A percentile compares a stretch with the other conserved stretches of the same genome.
phyloP scores from a whole-genome alignment of 2,329 filamentous ascomycete species.

The Aotearoamyces nothofagi region DNA sequence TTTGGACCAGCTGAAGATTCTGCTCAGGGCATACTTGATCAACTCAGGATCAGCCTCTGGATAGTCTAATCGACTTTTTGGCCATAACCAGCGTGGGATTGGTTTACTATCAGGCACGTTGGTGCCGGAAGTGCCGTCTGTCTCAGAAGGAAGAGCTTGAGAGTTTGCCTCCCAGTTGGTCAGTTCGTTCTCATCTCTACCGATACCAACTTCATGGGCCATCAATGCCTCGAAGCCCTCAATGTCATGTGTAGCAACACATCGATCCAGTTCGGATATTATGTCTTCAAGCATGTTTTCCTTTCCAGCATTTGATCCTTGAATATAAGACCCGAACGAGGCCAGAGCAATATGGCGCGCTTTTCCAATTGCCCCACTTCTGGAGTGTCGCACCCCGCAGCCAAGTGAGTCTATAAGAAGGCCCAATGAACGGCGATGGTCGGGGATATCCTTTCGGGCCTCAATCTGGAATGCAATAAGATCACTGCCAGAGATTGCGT shows the following conservation, averaged over 20 bases:
- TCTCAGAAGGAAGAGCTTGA: neutral
- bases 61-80: conserved; percentile 10
- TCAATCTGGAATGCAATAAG: conserved; percentile 58
- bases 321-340: conserved; percentile 10
- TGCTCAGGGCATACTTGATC: conserved; percentile 36
- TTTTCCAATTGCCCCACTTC: conserved; percentile 22
- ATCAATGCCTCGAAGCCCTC: conserved; percentile 25
- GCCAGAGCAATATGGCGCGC: conserved; percentile 4
- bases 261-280: conserved; percentile 20
- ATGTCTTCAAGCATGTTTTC: conserved; percentile 8
- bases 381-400: conserved; percentile 34
- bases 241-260: conserved; percentile 20
- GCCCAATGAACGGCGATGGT: conserved; percentile 40
- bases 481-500: conserved; percentile 47
- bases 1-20: conserved; percentile 25
- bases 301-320: conserved; percentile 10
- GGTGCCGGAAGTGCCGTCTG: neutral
- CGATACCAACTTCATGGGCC: conserved; percentile 21
- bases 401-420: conserved; percentile 62
- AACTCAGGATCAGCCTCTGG: conserved; percentile 46
- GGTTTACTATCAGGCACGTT: conserved; percentile 1
- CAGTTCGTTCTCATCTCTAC: conserved; percentile 3
- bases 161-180: neutral
- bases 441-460: conserved; percentile 37
- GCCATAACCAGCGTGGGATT: conserved; percentile 31